Percentiles rank a stretch among this genome's conserved stretches.
Evolutionary conservation across 257 asterid species (phyloP).

Genomic region (Sherardia arvensis): DNA sequence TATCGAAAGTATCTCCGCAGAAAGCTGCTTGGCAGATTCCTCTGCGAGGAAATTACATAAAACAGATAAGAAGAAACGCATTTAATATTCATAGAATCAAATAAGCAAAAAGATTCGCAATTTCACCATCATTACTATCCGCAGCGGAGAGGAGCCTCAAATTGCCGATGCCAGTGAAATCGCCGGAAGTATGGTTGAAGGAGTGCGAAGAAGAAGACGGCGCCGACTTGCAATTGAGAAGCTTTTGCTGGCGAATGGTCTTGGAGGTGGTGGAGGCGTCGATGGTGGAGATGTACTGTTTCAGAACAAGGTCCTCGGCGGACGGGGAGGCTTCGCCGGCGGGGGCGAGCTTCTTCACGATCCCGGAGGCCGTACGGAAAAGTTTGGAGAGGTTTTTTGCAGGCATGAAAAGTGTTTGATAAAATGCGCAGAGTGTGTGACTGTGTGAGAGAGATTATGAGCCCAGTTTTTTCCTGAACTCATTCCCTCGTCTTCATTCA

Average conservation of each 20-base stretch:
- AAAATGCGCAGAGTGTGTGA: constrained; percentile 2
- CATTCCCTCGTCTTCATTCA: neutral
- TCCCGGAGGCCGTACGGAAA: constrained; percentile 33
- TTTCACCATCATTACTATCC: constrained; percentile 28
- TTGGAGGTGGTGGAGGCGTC: constrained; percentile 15
- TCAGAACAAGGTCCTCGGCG: constrained; percentile 29
- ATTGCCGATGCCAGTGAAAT: constrained; percentile 23
- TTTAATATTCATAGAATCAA: neutral
- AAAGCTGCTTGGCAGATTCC: constrained; percentile 33
- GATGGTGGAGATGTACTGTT: constrained; percentile 32
- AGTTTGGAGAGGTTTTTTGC: constrained; percentile 38
- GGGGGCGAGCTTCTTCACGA: constrained; percentile 3
- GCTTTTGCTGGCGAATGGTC: constrained; percentile 9
- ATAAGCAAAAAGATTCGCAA: constrained; percentile 2
- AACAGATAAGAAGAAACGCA: neutral
- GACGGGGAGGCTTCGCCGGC: constrained; percentile 15
- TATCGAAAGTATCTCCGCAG: constrained; percentile 30
- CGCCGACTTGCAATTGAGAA: constrained; percentile 16
- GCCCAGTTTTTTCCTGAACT: neutral
- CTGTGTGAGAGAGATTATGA: neutral
- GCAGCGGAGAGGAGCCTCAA: constrained; percentile 24
- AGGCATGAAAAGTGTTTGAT: constrained; percentile 26
- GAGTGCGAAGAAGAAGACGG: neutral
- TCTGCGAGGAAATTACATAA: constrained; percentile 18
- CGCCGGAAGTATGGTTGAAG: constrained; percentile 18